phyloP scores from a whole-genome alignment of 2,329 filamentous ascomycete species.

The Calonectria crousiana region DNA sequence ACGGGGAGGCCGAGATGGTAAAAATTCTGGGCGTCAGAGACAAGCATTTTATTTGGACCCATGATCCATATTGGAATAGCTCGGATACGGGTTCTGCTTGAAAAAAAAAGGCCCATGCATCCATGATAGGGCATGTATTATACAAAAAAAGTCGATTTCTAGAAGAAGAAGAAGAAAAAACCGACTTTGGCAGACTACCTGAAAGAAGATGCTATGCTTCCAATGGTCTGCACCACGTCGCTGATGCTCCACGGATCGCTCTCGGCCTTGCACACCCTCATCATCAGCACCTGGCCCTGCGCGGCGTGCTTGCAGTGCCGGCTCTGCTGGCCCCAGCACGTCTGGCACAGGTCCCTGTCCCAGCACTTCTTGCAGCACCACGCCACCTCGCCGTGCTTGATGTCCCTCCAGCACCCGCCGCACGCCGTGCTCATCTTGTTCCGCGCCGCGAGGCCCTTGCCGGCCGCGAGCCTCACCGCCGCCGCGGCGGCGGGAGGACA shows the following conservation, averaged over 20 bases:
- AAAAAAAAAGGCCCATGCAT: no score
- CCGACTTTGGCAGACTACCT: not conserved
- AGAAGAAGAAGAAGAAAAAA: no score
- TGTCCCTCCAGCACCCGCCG: conserved; percentile 25
- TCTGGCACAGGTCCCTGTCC: conserved; percentile 32
- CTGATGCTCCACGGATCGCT: conserved; percentile 13
- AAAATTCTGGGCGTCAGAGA: not conserved
- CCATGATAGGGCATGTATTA: not conserved
- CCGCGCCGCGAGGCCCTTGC: conserved; percentile 4
- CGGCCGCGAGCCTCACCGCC: not conserved
- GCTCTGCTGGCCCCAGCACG: conserved; percentile 30
- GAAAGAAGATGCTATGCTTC: not conserved
- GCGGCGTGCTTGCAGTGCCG: conserved; percentile 33
- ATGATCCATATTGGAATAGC: not conserved
- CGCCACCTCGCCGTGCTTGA: conserved; percentile 27
- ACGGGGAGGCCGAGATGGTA: not conserved
- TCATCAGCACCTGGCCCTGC: conserved; percentile 31
- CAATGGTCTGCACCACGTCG: conserved; percentile 13
- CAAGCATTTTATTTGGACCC: not conserved
- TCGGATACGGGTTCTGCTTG: not conserved
- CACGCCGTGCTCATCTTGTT: conserved; percentile 19
- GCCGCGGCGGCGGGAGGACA: not conserved
- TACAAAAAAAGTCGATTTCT: not conserved
- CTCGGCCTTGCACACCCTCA: conserved; percentile 24
- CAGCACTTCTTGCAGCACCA: conserved; percentile 38